These are phyloP conservation scores for Sporothrix luriei DNA, from an alignment of 2,329 filamentous ascomycete genomes.

Conservation along the genomic window DNA sequence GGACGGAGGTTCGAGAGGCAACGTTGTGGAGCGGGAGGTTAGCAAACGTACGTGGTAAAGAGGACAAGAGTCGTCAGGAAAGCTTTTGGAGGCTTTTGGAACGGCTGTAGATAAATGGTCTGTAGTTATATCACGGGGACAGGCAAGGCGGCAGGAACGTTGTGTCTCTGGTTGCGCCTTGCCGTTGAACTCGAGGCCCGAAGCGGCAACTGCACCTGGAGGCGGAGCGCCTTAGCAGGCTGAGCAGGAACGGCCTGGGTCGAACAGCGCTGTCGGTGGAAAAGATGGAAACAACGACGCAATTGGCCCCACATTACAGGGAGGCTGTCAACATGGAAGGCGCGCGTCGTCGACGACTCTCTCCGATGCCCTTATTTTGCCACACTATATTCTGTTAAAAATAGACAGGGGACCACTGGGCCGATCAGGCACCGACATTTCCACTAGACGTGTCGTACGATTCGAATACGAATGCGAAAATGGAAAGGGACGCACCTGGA, in stretches of 20 bases:
- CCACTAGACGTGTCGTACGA: background rate
- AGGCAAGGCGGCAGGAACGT: constrained; percentile 19
- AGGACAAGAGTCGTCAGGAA: background rate
- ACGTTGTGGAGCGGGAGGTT: background rate
- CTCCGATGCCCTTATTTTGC: background rate
- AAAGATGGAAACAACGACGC: background rate
- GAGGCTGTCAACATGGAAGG: constrained; percentile 20
- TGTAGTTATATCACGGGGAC: constrained; percentile 10
- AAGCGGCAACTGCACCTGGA: constrained; percentile 16
- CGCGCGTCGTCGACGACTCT: constrained; percentile 3
- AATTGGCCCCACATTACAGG: background rate
- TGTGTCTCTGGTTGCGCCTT: constrained; percentile 3
- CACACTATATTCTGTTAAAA: background rate
- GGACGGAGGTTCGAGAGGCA: background rate
- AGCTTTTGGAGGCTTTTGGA: no score
- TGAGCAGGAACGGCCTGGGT: background rate
- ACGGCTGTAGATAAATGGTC: background rate
- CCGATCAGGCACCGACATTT: constrained; percentile 28
- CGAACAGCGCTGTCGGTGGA: background rate
- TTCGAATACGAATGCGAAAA: background rate
- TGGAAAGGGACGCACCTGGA: background rate
- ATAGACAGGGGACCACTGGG: constrained; percentile 12
- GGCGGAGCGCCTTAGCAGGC: background rate
- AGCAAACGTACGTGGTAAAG: background rate
- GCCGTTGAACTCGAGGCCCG: constrained; percentile 7